Conservation (phyloP, 495 filamentous ascomycete species). For the Chaetomium tenue region DNA sequence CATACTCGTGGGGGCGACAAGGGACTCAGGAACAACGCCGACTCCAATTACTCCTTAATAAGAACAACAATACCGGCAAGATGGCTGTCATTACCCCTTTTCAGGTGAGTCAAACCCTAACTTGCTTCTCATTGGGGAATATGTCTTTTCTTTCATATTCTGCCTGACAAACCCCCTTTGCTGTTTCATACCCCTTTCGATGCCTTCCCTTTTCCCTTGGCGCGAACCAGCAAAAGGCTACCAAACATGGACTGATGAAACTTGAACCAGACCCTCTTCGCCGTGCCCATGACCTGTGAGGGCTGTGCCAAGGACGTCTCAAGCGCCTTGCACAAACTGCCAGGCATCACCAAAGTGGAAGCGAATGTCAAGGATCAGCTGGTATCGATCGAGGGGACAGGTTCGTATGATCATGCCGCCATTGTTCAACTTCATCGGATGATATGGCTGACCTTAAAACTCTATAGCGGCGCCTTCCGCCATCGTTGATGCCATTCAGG, state of each 20-base stretch:
- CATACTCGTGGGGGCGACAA: slow-evolving; percentile 24
- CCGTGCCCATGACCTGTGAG: slow-evolving; percentile 90
- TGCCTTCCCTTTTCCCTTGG: slow-evolving; percentile 7
- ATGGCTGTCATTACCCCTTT: slow-evolving; percentile 46
- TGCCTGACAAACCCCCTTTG: slow-evolving; percentile 4
- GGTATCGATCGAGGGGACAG: slow-evolving; percentile 67
- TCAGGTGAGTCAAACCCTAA: slow-evolving; percentile 36
- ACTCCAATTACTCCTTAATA: slow-evolving; percentile 3
- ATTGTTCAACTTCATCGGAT: neutral
- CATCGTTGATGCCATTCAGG: slow-evolving; percentile 84
- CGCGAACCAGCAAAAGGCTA: neutral
- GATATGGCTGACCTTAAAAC: slow-evolving; percentile 12
- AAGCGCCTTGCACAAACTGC: slow-evolving; percentile 65
- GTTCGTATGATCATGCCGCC: slow-evolving; percentile 37
- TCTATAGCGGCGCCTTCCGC: slow-evolving; percentile 70
- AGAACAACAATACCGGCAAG: slow-evolving; percentile 17
- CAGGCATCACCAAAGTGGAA: slow-evolving; percentile 67
- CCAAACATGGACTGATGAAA: slow-evolving; percentile 19
- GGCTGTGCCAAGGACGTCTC: slow-evolving; percentile 82
- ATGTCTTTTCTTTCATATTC: neutral
- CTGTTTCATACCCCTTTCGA: slow-evolving; percentile 14
- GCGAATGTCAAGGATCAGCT: slow-evolving; percentile 64
- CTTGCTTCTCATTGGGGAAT: neutral
- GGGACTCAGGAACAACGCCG: slow-evolving; percentile 1
- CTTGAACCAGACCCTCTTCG: slow-evolving; percentile 75